Base-by-base conservation (phyloP, 108 stramenopile species). In the Skeletonema costatum region DNA sequence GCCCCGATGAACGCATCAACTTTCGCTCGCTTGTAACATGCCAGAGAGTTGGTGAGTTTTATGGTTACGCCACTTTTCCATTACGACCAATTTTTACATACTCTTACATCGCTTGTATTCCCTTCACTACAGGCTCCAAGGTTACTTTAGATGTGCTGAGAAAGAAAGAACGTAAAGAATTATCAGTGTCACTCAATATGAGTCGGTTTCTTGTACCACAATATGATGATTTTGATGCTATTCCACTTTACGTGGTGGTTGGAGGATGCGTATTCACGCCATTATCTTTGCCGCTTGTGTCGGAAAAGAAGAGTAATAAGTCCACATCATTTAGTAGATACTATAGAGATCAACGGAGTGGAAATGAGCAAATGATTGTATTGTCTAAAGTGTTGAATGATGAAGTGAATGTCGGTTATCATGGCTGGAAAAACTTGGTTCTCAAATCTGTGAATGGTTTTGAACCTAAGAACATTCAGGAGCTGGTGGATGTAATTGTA, bases 211-310 rank as follows among this genome's bases (percentile, higher is more conserved):
- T 85, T 8, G 80, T 80, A 13, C 65, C 84, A 12, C 65, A 70
- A 46, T 77, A 81, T 35, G 84, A 85, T 60, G 69, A 70, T 42
- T 85, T 85, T 56, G 84, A 85, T 50, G 84, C 84, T 5, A 53
- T 38, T 25, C 82, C 84, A n/a, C 32, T 70, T 31, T 85, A 85
- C 42, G 75, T 66, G 32, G 76, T 85, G 1, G 70, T 70, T 9
- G 84, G 80, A 8, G 84, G 84, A 8, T 85, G 80, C 53, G 84
- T 85, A 1, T 85, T 85, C 58, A 73, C 80, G 25, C 80, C 80
- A 30, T 62, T 85, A 32, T 67, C 78, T 13, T 66, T 76, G 21
- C 84, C 84, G 11, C 76, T 76, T 12, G 53, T 85, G 2, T 64
- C 44, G 35, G 76, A 79, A 41, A 72, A 77, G 17, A 85, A 66